Evolutionary conservation across 1,139 yeast genomes (phyloP).

Genomic region (Suhomyces panamericanus): DNA sequence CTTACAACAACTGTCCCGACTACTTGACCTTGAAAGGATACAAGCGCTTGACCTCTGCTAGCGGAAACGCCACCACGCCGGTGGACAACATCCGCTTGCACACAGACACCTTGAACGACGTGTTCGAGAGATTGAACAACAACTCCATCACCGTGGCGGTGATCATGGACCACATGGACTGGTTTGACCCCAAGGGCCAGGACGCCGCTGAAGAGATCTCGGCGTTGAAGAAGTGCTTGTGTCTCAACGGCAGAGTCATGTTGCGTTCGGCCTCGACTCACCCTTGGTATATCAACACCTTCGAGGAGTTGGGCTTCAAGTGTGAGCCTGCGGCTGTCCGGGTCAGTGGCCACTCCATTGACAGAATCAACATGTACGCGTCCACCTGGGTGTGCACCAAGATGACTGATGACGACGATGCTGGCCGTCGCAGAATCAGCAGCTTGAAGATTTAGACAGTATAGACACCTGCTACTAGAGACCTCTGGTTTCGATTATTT

Average conservation of each 20-base stretch:
- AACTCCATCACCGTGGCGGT: slow-evolving; percentile 72
- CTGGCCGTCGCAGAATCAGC: slow-evolving; percentile 39
- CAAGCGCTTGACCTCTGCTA: slow-evolving; percentile 42
- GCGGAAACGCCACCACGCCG: slow-evolving; percentile 37
- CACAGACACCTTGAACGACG: slow-evolving; percentile 78
- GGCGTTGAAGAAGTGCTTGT: slow-evolving; percentile 63
- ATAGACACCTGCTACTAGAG: too few relatives aligned
- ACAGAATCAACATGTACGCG: slow-evolving; percentile 84
- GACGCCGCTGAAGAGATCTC: slow-evolving; percentile 68
- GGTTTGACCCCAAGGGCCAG: slow-evolving; percentile 69
- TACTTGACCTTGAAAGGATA: slow-evolving; percentile 65
- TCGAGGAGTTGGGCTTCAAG: slow-evolving; percentile 64
- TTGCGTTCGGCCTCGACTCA: slow-evolving; percentile 70
- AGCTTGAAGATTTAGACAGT: slow-evolving; percentile 33
- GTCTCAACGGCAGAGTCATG: slow-evolving; percentile 70
- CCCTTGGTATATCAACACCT: slow-evolving; percentile 77
- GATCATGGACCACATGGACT: slow-evolving; percentile 91
- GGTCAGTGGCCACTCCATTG: slow-evolving; percentile 62
- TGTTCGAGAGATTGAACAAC: slow-evolving; percentile 61
- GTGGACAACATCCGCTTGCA: slow-evolving; percentile 72
- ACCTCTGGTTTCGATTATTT: too few relatives aligned
- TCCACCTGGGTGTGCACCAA: slow-evolving; percentile 84
- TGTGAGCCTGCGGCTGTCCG: slow-evolving; percentile 73
- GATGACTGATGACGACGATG: slow-evolving; percentile 20
- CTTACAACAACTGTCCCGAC: slow-evolving; percentile 71